These are phyloP conservation scores for Leavenworthia alabamica DNA, from an alignment of 345 rosid species.

Conservation along the genomic window DNA sequence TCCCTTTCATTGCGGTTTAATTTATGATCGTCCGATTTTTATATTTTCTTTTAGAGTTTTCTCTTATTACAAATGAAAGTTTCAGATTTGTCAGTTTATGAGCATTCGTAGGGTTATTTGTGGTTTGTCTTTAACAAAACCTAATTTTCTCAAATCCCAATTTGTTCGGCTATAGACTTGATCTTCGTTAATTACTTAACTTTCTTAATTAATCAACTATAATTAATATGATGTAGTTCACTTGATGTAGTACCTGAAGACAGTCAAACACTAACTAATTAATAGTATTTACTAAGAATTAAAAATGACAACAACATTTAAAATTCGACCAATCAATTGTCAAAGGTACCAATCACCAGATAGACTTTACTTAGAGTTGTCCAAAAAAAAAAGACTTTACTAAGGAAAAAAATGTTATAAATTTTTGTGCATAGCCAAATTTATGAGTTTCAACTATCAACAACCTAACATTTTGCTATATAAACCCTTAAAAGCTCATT, in stretches of 20 bases:
- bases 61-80: background rate
- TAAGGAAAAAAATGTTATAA: constrained; percentile 6
- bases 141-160: constrained; percentile 11
- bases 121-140: background rate
- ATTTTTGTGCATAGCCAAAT: constrained; percentile 14
- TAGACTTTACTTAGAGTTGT: constrained; percentile 12
- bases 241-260: constrained; percentile 1
- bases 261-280: background rate
- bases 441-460: constrained; percentile 45
- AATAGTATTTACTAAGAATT: background rate
- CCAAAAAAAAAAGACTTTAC: too few relatives aligned
- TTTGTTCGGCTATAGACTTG: constrained; percentile 19
- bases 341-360: constrained; percentile 18
- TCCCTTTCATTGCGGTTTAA: background rate
- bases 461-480: constrained; percentile 34
- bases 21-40: background rate
- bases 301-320: background rate
- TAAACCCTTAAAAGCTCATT: constrained; percentile 24
- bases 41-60: background rate
- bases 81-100: background rate
- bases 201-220: background rate
- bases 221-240: background rate
- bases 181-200: background rate
- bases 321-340: constrained; percentile 15
- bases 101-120: constrained; percentile 19